Percentiles rank a stretch among this genome's conserved stretches.
phyloP scores from a whole-genome alignment of 129 eudicot species.

The Scalesia atractyloides region DNA sequence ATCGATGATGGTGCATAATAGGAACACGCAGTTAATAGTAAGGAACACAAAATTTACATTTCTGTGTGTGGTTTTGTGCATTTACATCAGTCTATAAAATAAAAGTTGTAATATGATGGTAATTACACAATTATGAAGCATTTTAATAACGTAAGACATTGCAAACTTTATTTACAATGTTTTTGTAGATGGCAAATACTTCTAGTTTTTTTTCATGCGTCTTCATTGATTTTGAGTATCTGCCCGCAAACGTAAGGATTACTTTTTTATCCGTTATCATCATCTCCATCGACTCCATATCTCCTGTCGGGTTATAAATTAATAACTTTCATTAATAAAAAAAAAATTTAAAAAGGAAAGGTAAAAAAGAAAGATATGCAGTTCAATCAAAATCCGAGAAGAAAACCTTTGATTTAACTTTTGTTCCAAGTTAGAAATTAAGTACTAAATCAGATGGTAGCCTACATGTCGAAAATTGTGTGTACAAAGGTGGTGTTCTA shows the following conservation, averaged over 20 bases:
- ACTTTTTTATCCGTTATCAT: constrained; percentile 27
- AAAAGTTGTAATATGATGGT: neutral
- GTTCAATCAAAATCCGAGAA: too few relatives aligned
- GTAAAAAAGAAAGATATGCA: neutral
- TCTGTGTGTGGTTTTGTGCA: constrained; percentile 17
- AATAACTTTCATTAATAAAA: neutral
- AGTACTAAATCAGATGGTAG: too few relatives aligned
- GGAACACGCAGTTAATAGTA: neutral
- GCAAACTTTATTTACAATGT: constrained; percentile 15
- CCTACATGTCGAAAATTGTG: too few relatives aligned
- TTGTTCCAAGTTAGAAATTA: too few relatives aligned
- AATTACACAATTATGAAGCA: neutral
- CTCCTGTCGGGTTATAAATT: constrained; percentile 9
- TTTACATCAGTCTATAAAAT: constrained; percentile 23
- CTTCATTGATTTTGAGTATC: constrained; percentile 12
- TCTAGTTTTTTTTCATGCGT: neutral
- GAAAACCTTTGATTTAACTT: too few relatives aligned
- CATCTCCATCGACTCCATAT: constrained; percentile 39
- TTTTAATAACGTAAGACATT: constrained; percentile 13
- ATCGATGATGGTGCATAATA: neutral
- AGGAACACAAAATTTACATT: neutral
- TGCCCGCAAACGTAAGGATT: constrained; percentile 10
- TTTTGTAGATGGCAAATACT: constrained; percentile 12
- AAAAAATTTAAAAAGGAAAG: neutral
- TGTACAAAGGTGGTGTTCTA: too few relatives aligned